Conservation (phyloP, 2,329 filamentous ascomycete species). For the Aspergillus sp. region DNA sequence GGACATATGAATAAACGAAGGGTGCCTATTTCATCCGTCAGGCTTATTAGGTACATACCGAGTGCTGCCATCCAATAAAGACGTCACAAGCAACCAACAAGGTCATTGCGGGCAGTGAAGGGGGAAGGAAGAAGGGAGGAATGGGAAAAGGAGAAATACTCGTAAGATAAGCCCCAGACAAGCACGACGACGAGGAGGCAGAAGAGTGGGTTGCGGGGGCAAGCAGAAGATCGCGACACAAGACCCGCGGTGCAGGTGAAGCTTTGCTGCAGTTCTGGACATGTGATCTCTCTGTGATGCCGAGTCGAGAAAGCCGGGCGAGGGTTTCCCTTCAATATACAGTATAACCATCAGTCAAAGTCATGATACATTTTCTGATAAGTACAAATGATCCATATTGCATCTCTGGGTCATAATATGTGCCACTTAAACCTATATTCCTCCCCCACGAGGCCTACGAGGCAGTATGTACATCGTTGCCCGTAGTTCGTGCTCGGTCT, state of each 20-base stretch:
- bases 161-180: slow-evolving; percentile 1
- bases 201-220: slow-evolving; percentile 6
- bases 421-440: background rate
- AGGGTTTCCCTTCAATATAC: no score
- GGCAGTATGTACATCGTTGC: background rate
- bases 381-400: no score
- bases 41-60: slow-evolving; percentile 34
- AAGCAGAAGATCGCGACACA: background rate
- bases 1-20: slow-evolving; percentile 4
- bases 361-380: no score
- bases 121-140: slow-evolving; percentile 8
- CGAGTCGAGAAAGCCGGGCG: background rate
- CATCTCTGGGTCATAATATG: background rate
- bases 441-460: background rate
- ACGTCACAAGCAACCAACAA: slow-evolving; percentile 33
- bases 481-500: background rate
- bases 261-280: slow-evolving; percentile 14
- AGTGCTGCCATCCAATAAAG: slow-evolving; percentile 52
- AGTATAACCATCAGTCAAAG: no score
- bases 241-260: slow-evolving; percentile 16
- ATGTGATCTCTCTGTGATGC: slow-evolving; percentile 17
- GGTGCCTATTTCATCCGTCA: background rate
- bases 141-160: slow-evolving; percentile 3
- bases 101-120: slow-evolving; percentile 32
- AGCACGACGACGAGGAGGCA: slow-evolving; percentile 3